Conservation (phyloP, 2,329 filamentous ascomycete genomes). For the Arthrinium phaeospermum region DNA sequence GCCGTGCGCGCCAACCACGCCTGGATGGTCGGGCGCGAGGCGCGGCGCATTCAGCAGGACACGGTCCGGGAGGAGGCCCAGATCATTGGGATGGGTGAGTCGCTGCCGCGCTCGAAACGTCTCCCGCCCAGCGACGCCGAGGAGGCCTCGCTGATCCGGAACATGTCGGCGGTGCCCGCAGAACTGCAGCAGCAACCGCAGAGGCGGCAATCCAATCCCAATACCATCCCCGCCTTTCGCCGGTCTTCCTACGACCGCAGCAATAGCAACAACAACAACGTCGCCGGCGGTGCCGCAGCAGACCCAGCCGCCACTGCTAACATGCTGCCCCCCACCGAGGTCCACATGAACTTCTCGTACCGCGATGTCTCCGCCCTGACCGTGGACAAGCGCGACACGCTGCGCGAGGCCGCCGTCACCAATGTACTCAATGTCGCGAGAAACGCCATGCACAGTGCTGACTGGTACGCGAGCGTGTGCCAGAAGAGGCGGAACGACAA, state of each 20-base stretch:
- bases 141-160: neutral
- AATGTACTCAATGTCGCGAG: conserved; percentile 13
- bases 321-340: neutral
- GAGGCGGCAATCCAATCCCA: neutral
- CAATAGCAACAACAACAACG: neutral
- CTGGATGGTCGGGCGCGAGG: conserved; percentile 20
- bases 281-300: neutral
- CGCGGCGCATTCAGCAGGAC: conserved; percentile 18
- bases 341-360: neutral
- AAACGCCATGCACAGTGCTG: conserved; percentile 7
- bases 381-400: conserved; percentile 21
- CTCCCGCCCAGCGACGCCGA: conserved; percentile 7
- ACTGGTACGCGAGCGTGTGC: conserved; percentile 11
- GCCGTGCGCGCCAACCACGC: conserved; percentile 23
- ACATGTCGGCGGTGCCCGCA: neutral
- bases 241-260: neutral
- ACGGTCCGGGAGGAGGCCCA: neutral
- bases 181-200: neutral
- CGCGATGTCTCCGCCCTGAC: neutral
- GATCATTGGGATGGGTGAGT: neutral
- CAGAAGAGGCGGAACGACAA: neutral
- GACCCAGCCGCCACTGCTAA: neutral
- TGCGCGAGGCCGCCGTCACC: conserved; percentile 19
- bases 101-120: conserved; percentile 20
- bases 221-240: neutral